Percentiles rank a stretch among this genome's conserved stretches.
These are phyloP conservation scores for Blastomyces parvus DNA, from an alignment of 2,329 filamentous ascomycete species.

Conservation along the genomic window DNA sequence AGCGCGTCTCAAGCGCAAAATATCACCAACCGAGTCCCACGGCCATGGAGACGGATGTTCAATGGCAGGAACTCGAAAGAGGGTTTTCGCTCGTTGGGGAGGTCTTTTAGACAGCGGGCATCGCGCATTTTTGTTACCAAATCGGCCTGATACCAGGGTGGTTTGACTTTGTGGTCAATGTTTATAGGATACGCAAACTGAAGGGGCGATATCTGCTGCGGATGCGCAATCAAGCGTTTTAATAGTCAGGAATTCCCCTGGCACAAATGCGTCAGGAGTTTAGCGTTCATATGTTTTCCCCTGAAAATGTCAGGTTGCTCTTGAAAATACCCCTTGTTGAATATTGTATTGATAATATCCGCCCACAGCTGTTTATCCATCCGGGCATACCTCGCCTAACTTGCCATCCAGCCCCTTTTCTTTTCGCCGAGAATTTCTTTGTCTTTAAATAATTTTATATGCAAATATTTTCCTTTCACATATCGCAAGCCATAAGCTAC, in stretches of 20 bases:
- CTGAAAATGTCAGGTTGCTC: no score
- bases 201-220: not conserved
- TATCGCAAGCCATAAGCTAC: no score
- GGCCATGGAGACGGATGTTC: not conserved
- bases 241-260: not conserved
- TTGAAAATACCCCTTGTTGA: no score
- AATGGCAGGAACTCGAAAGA: not conserved
- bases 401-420: no score
- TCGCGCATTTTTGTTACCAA: not conserved
- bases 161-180: not conserved
- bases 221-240: not conserved
- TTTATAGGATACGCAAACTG: not conserved
- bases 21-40: not conserved
- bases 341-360: no score
- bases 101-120: not conserved
- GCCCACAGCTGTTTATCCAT: no score
- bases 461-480: no score
- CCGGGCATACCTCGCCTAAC: no score
- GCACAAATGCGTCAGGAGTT: not conserved
- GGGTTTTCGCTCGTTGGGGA: not conserved
- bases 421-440: no score
- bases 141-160: not conserved
- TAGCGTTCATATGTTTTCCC: not conserved
- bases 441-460: no score
- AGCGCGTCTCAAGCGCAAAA: not conserved